Conservation (phyloP, 441 rosid genomes). For the Populus hybrid region DNA sequence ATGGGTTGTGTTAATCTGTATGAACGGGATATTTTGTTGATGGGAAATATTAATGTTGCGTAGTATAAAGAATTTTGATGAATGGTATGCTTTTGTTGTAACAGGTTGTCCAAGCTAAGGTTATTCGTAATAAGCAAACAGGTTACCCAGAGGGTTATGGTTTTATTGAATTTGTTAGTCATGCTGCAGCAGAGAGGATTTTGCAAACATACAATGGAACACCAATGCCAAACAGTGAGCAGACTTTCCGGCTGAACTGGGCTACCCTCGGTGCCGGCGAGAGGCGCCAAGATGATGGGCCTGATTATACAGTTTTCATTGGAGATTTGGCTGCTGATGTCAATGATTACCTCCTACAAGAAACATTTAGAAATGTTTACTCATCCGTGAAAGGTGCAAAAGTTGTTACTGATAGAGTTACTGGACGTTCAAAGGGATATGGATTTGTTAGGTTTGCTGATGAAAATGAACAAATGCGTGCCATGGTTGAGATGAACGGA, state of each 20-base stretch:
- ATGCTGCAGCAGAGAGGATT: constrained; percentile 69
- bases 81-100: background rate
- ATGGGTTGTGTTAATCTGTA: background rate
- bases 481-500: constrained; percentile 96
- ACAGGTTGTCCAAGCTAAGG: constrained; percentile 69
- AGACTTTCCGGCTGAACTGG: constrained; percentile 82
- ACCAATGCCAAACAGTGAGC: constrained; percentile 71
- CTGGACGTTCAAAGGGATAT: constrained; percentile 95
- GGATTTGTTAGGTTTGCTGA: constrained; percentile 92
- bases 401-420: constrained; percentile 82
- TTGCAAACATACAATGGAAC: constrained; percentile 75
- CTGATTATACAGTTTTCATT: constrained; percentile 79
- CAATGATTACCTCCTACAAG: constrained; percentile 64
- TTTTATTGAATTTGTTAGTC: constrained; percentile 70
- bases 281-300: constrained; percentile 77
- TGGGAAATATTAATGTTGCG: background rate
- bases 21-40: background rate
- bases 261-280: constrained; percentile 90
- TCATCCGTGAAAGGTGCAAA: constrained; percentile 82
- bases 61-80: background rate
- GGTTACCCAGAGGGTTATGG: constrained; percentile 80
- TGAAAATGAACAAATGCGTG: constrained; percentile 73
- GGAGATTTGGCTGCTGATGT: constrained; percentile 96
- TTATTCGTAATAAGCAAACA: constrained; percentile 77
- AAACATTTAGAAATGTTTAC: constrained; percentile 65